A percentile compares a stretch with the other conserved stretches of the same genome.
Evolutionary conservation across 768 basidiomycete genomes (phyloP).

Genomic region (Tubosaeta brunneosetosa): DNA sequence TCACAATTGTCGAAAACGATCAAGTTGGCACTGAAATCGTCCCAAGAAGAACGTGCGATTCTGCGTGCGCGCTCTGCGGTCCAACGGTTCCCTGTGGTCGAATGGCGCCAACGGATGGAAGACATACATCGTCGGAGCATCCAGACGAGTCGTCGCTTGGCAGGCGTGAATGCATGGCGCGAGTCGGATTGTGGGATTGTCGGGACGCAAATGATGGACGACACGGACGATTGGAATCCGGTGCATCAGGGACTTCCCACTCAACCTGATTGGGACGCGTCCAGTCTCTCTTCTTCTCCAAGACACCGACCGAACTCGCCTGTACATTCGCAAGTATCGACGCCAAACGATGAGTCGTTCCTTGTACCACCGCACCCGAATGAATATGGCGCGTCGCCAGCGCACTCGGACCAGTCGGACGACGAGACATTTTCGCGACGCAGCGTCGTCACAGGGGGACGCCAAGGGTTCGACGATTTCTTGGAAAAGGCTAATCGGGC

Average conservation of each 20-base stretch:
- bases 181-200: conserved; percentile 58
- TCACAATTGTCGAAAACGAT: conserved; percentile 93
- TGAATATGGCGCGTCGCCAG: conserved; percentile 22
- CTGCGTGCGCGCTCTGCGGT: conserved; percentile 90
- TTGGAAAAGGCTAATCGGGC: conserved; percentile 79
- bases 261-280: conserved; percentile 73
- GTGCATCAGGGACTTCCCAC: conserved; percentile 57
- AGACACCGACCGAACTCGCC: conserved; percentile 50
- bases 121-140: conserved; percentile 92
- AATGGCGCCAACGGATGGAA: conserved; percentile 95
- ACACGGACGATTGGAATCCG: conserved; percentile 79
- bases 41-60: conserved; percentile 86
- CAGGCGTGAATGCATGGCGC: conserved; percentile 74
- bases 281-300: conserved; percentile 45
- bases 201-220: conserved; percentile 45
- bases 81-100: conserved; percentile 95
- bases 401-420: conserved; percentile 51
- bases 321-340: conserved; percentile 57
- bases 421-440: conserved; percentile 52
- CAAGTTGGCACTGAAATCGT: conserved; percentile 89
- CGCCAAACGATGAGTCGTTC: conserved; percentile 40
- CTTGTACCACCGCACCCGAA: conserved; percentile 32
- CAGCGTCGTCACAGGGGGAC: conserved; percentile 23
- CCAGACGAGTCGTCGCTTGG: conserved; percentile 57
- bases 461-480: conserved; percentile 67